Evolutionary conservation across 106 monocot genomes (phyloP), one percentile per base, ranked within the genome.

Genomic region (Acorus calamus): DNA sequence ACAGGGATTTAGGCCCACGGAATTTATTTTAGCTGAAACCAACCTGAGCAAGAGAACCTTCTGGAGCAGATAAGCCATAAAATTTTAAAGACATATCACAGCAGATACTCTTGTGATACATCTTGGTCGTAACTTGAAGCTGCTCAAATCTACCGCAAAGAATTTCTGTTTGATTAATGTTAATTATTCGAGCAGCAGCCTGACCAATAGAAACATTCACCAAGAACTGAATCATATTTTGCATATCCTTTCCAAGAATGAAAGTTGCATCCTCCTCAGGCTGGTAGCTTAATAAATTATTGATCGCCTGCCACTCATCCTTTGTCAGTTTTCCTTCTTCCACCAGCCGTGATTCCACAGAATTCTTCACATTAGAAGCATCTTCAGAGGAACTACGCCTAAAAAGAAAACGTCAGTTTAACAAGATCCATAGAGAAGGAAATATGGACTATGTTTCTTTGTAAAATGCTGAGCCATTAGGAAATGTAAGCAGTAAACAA

Each of bases 71-170:
- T 67, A 96, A 74, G 42, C 96, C 96, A 80, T 80, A 91, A 48
- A 66, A 96, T 77, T 75, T 82, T 55, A 96, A 69, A 49, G 84
- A 83, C 14, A 88, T 63, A 58, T 91, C 82, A 85, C 89, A 96
- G 42, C 70, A 72, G 6, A 83, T 76, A 55, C 82, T 96, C 84
- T 69, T 96, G 53, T 78, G 79, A 74, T 85, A 85, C 62, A 83
- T 66, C 61, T 96, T 96, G 0, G 87, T 79, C 42, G 71, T 80
- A 4, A 91, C 72, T 60, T 83, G 71, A 80, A 96, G 91, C 68
- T 84, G 73, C 64, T 96, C 96, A 83, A 88, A 91, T 85, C 91
- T 85, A 63, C 96, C 91, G 71, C 91, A 96, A 54, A 80, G 66
- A 76, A 96, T 72, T 66, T 96, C 96, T 41, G 73, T 83, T 28